These are phyloP conservation scores for Clathrus columnatus DNA, from an alignment of 768 basidiomycete genomes.

Conservation along the genomic window DNA sequence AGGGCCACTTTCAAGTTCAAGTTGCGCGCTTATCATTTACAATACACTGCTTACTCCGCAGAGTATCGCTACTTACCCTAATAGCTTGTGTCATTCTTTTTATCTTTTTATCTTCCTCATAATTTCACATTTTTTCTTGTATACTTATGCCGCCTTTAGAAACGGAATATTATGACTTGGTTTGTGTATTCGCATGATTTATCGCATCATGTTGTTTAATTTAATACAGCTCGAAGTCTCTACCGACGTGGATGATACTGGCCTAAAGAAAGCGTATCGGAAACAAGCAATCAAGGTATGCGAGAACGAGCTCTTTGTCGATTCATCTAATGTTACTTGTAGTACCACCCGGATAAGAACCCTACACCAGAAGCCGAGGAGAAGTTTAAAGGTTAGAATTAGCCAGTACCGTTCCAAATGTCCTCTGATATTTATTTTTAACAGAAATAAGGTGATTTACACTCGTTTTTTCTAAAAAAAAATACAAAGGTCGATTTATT, in stretches of 20 bases:
- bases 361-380: conserved; percentile 86
- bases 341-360: conserved; percentile 98
- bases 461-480: neutral
- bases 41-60: too few relatives aligned
- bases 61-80: too few relatives aligned
- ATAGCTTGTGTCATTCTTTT: too few relatives aligned
- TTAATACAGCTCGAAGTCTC: conserved; percentile 53
- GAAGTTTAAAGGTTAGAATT: conserved; percentile 82
- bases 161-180: conserved; percentile 83
- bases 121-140: too few relatives aligned
- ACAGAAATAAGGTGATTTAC: neutral
- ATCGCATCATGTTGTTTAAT: conserved; percentile 8
- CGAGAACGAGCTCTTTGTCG: neutral
- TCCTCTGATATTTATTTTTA: neutral
- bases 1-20: neutral
- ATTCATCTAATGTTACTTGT: conserved; percentile 8
- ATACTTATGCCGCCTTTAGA: conserved; percentile 87
- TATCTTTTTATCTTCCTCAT: too few relatives aligned
- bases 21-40: neutral
- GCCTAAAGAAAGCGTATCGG: conserved; percentile 90
- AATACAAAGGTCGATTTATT: too few relatives aligned
- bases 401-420: neutral
- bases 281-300: conserved; percentile 88
- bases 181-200: conserved; percentile 26
- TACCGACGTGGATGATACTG: conserved; percentile 66